These are phyloP conservation scores for Myxozyma lipomycoides DNA, from an alignment of 805 yeast species.

Conservation along the genomic window DNA sequence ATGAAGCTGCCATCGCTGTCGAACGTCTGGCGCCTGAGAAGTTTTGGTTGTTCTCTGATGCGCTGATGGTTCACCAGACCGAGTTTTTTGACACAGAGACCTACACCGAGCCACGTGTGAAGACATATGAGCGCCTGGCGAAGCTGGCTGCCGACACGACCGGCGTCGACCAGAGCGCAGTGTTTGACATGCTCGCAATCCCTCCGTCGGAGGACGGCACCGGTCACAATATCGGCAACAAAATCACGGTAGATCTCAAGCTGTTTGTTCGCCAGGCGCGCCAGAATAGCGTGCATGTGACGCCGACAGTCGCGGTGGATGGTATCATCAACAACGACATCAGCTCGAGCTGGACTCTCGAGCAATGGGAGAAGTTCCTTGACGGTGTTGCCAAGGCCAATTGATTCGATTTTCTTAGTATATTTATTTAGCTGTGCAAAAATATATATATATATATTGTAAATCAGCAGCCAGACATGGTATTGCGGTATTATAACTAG, in stretches of 20 bases:
- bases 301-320: conserved; percentile 71
- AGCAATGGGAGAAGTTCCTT: conserved; percentile 39
- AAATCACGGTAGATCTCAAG: conserved; percentile 59
- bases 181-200: conserved; percentile 39
- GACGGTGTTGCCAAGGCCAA: conserved; percentile 11
- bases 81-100: conserved; percentile 61
- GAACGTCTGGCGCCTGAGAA: conserved; percentile 50
- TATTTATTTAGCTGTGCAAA: not conserved
- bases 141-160: conserved; percentile 43
- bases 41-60: conserved; percentile 56
- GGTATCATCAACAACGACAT: conserved; percentile 58
- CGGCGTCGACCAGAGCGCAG: conserved; percentile 40
- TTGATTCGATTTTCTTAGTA: not conserved
- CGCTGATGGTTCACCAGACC: conserved; percentile 53
- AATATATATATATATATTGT: not conserved
- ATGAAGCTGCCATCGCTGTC: conserved; percentile 69
- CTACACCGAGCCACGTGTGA: conserved; percentile 50
- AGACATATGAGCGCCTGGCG: conserved; percentile 53
- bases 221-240: conserved; percentile 55
- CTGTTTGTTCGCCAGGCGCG: conserved; percentile 69
- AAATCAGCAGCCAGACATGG: not conserved
- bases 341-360: conserved; percentile 58
- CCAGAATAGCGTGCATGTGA: conserved; percentile 76
- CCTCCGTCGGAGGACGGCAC: conserved; percentile 35
- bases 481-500: no score